phyloP scores from a whole-genome alignment of 2,329 filamentous ascomycete genomes.

The Epichloe glyceriae region DNA sequence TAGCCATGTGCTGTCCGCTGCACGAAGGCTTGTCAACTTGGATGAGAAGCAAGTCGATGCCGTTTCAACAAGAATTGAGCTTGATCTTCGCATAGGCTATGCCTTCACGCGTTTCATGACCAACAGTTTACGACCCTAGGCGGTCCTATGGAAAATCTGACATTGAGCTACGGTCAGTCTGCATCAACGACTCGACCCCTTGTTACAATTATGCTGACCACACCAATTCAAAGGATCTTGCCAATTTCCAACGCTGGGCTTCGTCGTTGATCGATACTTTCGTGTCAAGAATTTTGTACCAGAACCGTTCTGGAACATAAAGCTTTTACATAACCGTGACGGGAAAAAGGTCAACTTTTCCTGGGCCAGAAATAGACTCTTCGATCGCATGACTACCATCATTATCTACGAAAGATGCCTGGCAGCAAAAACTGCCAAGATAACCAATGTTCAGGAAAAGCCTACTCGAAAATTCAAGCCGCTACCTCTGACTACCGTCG shows the following conservation, averaged over 20 bases:
- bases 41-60: conserved; percentile 82
- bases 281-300: conserved; percentile 87
- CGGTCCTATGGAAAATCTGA: conserved; percentile 47
- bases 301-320: conserved; percentile 88
- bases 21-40: conserved; percentile 60
- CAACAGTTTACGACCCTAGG: conserved; percentile 62
- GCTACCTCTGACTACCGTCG: conserved; percentile 84
- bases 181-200: background rate
- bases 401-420: conserved; percentile 82
- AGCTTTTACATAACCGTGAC: conserved; percentile 65
- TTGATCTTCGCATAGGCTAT: conserved; percentile 84
- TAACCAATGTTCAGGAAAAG: conserved; percentile 78
- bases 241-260: conserved; percentile 92
- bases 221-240: conserved; percentile 53
- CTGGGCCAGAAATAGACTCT: conserved; percentile 73
- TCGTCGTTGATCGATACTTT: conserved; percentile 93
- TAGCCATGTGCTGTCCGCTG: conserved; percentile 78
- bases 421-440: conserved; percentile 58
- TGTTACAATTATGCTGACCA: background rate
- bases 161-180: conserved; percentile 66
- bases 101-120: conserved; percentile 87
- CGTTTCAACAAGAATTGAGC: conserved; percentile 76
- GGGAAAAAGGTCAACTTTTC: conserved; percentile 68
- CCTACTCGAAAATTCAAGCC: conserved; percentile 92
- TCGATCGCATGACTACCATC: conserved; percentile 70